Evolutionary conservation across 805 yeast species (phyloP).

Genomic region (Komagataella populi): DNA sequence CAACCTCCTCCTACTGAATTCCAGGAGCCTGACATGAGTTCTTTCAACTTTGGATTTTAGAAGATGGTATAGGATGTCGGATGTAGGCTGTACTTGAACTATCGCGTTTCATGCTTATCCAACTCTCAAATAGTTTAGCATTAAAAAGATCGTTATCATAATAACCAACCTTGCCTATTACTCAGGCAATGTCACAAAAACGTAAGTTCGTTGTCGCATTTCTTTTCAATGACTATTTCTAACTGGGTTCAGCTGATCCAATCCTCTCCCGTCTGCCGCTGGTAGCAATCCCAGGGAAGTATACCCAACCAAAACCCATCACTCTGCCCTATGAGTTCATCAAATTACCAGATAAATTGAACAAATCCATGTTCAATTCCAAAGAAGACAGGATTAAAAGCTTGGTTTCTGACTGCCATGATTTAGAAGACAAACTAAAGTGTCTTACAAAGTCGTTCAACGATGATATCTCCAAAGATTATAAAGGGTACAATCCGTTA

Average conservation of each 20-base stretch:
- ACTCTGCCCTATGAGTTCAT: conserved; percentile 13
- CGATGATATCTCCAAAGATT: conserved; percentile 1
- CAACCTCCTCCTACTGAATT: conserved; percentile 41
- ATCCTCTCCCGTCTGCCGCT: conserved; percentile 15
- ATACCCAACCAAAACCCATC: conserved; percentile 10
- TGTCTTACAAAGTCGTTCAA: conserved; percentile 1
- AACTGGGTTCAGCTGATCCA: conserved; percentile 5
- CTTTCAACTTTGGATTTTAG: conserved; percentile 38
- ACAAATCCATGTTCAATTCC: conserved; percentile 1
- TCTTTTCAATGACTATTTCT: background rate
- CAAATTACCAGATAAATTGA: conserved; percentile 3
- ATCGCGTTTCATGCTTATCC: background rate
- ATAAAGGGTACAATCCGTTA: background rate
- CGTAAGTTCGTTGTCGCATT: background rate
- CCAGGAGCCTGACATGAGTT: conserved; percentile 67
- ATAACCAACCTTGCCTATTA: background rate
- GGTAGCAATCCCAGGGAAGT: conserved; percentile 12
- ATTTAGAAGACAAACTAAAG: conserved; percentile 2
- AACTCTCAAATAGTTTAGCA: background rate
- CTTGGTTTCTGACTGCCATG: conserved; percentile 1
- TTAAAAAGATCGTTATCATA: background rate
- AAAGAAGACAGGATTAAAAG: conserved; percentile 2
- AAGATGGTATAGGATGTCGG: background rate
- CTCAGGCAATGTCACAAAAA: background rate
- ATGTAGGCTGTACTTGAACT: background rate